Conservation (phyloP, 805 yeast species). For the Cyberlindnera japonica region DNA sequence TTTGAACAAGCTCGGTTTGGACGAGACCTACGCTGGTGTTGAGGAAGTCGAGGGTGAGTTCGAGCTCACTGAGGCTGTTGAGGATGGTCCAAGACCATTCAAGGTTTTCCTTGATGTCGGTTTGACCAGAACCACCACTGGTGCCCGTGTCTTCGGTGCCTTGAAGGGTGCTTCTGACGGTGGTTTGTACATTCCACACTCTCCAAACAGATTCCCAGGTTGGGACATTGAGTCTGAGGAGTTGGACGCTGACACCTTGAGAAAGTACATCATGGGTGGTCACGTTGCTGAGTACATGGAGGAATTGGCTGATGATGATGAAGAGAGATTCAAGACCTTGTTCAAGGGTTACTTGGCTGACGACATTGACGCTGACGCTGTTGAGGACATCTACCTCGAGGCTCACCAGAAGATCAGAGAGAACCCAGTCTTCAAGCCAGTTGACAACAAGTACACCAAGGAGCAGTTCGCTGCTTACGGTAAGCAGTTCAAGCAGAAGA, state of each 20-base stretch:
- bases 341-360: slow-evolving; percentile 96
- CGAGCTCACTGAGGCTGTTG: slow-evolving; percentile 97
- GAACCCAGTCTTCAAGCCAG: slow-evolving; percentile 87
- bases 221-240: slow-evolving; percentile 99
- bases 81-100: slow-evolving; percentile 99
- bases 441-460: slow-evolving; percentile 92
- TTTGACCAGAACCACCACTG: slow-evolving; percentile 99
- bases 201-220: slow-evolving; percentile 99
- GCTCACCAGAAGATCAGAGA: slow-evolving; percentile 97
- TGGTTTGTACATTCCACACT: slow-evolving; percentile 99
- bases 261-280: slow-evolving; percentile 99
- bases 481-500: slow-evolving; percentile 83
- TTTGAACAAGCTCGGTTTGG: slow-evolving; percentile 94
- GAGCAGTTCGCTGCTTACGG: slow-evolving; percentile 97
- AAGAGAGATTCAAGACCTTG: slow-evolving; percentile 95
- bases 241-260: slow-evolving; percentile 93
- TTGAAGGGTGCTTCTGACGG: slow-evolving; percentile 99
- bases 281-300: slow-evolving; percentile 99
- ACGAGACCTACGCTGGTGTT: slow-evolving; percentile 97
- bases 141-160: slow-evolving; percentile 99
- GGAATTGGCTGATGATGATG: slow-evolving; percentile 99
- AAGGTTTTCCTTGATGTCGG: slow-evolving; percentile 99
- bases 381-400: slow-evolving; percentile 91
- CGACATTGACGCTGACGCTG: slow-evolving; percentile 93
- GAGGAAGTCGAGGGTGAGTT: slow-evolving; percentile 99